phyloP scores from a whole-genome alignment of 139 green algal genomes.

The Mychonastes homosphaera region DNA sequence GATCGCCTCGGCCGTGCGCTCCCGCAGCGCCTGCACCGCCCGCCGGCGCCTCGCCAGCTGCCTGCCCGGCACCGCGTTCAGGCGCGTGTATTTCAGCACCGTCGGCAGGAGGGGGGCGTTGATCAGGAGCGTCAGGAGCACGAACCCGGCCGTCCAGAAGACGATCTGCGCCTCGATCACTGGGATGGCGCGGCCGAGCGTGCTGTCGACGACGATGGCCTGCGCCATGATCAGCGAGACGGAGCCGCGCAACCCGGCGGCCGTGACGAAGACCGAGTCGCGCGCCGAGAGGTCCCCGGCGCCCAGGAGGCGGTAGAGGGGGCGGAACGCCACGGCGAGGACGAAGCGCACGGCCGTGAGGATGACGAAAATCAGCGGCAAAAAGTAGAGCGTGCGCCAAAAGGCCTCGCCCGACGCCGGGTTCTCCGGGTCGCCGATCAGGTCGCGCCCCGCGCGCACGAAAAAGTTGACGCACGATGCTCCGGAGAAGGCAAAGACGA shows the following conservation, averaged over 20 bases:
- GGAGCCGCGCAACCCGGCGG: constrained; percentile 42
- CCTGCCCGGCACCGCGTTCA: constrained; percentile 24
- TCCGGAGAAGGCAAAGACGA: constrained; percentile 79
- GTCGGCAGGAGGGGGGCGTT: constrained; percentile 61
- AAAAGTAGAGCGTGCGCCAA: constrained; percentile 14
- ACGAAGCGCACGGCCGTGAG: constrained; percentile 34
- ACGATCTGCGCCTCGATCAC: constrained; percentile 39
- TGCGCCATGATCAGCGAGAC: constrained; percentile 60
- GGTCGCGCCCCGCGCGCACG: constrained; percentile 31
- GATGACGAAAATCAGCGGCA: constrained; percentile 50
- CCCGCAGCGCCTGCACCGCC: constrained; percentile 34
- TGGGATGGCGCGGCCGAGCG: constrained; percentile 5
- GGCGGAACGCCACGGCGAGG: constrained; percentile 31
- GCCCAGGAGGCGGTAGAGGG: constrained; percentile 8
- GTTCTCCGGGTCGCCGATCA: too few species aligned
- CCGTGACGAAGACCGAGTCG: constrained; percentile 9
- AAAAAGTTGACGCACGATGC: constrained; percentile 70
- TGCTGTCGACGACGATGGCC: constrained; percentile 31
- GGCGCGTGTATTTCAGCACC: constrained; percentile 34
- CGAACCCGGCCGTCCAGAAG: constrained; percentile 72
- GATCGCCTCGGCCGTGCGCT: constrained; percentile 30
- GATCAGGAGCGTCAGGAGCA: constrained; percentile 75
- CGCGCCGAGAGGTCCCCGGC: constrained; percentile 8
- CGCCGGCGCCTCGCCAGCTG: constrained; percentile 16
- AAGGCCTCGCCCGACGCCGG: constrained; percentile 3